Evolutionary conservation across 495 filamentous ascomycete genomes (phyloP).

Genomic region (Trichocladium uniseriatum): DNA sequence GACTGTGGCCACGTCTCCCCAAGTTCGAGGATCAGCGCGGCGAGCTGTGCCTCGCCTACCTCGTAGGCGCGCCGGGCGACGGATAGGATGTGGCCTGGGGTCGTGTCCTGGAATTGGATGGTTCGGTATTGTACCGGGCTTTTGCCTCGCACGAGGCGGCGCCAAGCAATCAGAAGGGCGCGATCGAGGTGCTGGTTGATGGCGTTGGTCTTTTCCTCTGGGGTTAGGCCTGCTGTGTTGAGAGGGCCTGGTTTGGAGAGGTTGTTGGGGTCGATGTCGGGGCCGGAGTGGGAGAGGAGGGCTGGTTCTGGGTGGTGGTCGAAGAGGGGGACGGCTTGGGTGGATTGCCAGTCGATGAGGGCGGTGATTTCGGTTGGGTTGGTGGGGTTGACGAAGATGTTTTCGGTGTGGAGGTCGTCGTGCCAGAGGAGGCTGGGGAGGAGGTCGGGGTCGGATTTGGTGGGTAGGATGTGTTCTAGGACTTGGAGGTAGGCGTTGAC

Average conservation of each 20-base stretch:
- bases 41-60: neutral
- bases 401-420: neutral
- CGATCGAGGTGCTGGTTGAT: neutral
- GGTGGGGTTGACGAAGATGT: neutral
- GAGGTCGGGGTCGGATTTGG: neutral
- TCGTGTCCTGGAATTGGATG: neutral
- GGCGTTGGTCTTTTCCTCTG: neutral
- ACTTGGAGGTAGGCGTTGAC: neutral
- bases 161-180: neutral
- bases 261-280: neutral
- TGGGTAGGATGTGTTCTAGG: neutral
- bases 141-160: neutral
- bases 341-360: conserved; percentile 1
- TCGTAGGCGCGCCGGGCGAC: neutral
- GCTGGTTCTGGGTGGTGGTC: neutral
- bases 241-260: neutral
- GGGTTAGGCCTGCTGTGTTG: neutral
- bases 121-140: neutral
- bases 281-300: neutral
- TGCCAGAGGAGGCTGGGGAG: neutral
- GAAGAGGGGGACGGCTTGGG: neutral
- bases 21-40: neutral
- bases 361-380: neutral
- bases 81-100: neutral
- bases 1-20: neutral